A percentile compares a stretch with the other conserved stretches of the same genome.
Conservation (phyloP, 2,329 filamentous ascomycete genomes). For the Grosmannia serpens region DNA sequence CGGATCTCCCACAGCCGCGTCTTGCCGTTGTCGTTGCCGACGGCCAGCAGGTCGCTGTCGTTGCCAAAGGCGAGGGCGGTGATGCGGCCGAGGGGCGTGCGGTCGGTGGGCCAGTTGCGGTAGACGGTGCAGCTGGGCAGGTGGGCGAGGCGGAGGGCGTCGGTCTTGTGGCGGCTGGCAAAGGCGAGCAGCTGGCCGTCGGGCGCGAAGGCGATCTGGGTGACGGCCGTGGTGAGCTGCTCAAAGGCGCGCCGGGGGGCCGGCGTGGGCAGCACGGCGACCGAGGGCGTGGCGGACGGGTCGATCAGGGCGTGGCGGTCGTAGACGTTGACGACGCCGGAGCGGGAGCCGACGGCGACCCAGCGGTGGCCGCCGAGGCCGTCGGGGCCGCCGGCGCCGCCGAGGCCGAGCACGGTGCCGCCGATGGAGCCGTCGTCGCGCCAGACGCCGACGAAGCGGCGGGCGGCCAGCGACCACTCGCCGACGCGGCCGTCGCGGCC, state of each 20-base stretch:
- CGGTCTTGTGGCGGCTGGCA: slow-evolving; percentile 75
- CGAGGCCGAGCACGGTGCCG: slow-evolving; percentile 70
- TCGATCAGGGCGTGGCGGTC: slow-evolving; percentile 61
- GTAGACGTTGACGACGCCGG: slow-evolving; percentile 88
- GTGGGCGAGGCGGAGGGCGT: slow-evolving; percentile 79
- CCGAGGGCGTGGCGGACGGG: slow-evolving; percentile 8
- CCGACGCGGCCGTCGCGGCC: slow-evolving; percentile 83
- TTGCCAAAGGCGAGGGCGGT: slow-evolving; percentile 59
- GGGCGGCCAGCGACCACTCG: slow-evolving; percentile 66
- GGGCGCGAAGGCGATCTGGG: slow-evolving; percentile 66
- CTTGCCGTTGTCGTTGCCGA: slow-evolving; percentile 82
- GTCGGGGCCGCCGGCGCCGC: slow-evolving; percentile 51
- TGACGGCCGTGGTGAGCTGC: slow-evolving; percentile 79
- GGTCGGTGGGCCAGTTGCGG: slow-evolving; percentile 89
- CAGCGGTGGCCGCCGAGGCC: slow-evolving; percentile 70
- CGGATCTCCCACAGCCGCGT: slow-evolving; percentile 86
- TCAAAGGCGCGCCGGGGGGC: slow-evolving; percentile 65
- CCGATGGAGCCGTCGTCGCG: slow-evolving; percentile 80
- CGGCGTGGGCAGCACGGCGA: slow-evolving; percentile 36
- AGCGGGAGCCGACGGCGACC: slow-evolving; percentile 77
- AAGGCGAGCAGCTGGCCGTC: slow-evolving; percentile 87
- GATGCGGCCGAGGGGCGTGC: slow-evolving; percentile 78
- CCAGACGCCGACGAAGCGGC: slow-evolving; percentile 71
- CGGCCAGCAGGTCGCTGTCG: slow-evolving; percentile 60
- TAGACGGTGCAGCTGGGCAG: slow-evolving; percentile 88